Evolutionary conservation across 352 stramenopile species (phyloP).

Genomic region (Globisporangium camurandrum): DNA sequence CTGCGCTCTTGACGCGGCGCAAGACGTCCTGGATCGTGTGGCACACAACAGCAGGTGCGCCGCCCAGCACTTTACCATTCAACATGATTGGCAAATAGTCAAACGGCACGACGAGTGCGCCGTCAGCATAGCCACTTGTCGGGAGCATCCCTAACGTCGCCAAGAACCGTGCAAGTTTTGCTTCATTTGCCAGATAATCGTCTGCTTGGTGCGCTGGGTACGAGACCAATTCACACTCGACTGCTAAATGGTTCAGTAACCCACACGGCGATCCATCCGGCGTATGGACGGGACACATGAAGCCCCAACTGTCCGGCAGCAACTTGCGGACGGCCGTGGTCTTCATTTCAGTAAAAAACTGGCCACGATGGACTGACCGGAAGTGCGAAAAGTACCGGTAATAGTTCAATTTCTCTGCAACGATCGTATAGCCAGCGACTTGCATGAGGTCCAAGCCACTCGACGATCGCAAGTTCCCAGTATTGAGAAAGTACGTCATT

Average conservation of each 20-base stretch:
- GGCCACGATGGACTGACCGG: slow-evolving; percentile 96
- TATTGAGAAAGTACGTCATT: slow-evolving; percentile 98
- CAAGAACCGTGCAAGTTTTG: slow-evolving; percentile 73
- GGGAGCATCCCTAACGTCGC: slow-evolving; percentile 79
- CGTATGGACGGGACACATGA: slow-evolving; percentile 99
- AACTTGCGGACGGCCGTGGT: slow-evolving; percentile 98
- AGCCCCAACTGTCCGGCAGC: slow-evolving; percentile 98
- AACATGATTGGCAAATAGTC: slow-evolving; percentile 94
- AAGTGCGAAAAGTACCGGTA: slow-evolving; percentile 99
- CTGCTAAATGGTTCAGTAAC: slow-evolving; percentile 97
- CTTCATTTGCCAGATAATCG: slow-evolving; percentile 63
- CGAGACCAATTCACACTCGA: slow-evolving; percentile 87
- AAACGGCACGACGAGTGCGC: slow-evolving; percentile 79
- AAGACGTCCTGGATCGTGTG: slow-evolving; percentile 71
- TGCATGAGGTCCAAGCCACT: slow-evolving; percentile 98
- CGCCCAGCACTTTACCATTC: slow-evolving; percentile 95
- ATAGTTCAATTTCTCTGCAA: slow-evolving; percentile 99
- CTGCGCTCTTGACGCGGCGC: slow-evolving; percentile 62
- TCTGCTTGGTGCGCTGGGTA: slow-evolving; percentile 68
- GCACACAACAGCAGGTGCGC: slow-evolving; percentile 79
- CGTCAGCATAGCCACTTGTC: slow-evolving; percentile 69
- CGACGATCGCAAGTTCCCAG: slow-evolving; percentile 96
- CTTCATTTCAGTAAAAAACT: slow-evolving; percentile 99
- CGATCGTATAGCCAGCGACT: slow-evolving; percentile 97
- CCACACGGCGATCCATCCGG: slow-evolving; percentile 98